Conservation (phyloP, 2,329 filamentous ascomycete species). For the Ceratocystis papillata region DNA sequence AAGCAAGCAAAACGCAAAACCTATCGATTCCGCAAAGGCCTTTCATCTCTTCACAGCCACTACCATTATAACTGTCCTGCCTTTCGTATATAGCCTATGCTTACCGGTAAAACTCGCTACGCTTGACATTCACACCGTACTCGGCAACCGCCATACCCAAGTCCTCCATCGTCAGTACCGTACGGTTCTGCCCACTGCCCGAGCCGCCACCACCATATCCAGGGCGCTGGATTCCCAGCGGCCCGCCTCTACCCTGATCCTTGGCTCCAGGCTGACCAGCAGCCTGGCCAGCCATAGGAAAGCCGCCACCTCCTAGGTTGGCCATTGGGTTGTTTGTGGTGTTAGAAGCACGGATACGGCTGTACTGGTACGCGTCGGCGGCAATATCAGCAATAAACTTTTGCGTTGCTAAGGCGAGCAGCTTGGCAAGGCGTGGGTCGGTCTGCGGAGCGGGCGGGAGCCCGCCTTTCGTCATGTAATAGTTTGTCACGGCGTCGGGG, state of each 20-base stretch:
- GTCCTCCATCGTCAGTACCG: conserved; percentile 97
- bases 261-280: conserved; percentile 45
- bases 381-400: conserved; percentile 98
- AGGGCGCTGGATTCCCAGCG: conserved; percentile 62
- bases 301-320: conserved; percentile 64
- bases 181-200: conserved; percentile 78
- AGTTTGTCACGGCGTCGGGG: conserved; percentile 91
- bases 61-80: neutral
- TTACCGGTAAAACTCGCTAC: conserved; percentile 89
- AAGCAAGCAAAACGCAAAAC: neutral
- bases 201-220: conserved; percentile 82
- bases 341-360: conserved; percentile 85
- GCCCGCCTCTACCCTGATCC: conserved; percentile 47
- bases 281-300: conserved; percentile 52
- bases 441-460: conserved; percentile 87
- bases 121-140: conserved; percentile 95
- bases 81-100: too few relatives aligned
- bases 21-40: neutral
- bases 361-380: conserved; percentile 95
- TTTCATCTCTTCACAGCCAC: neutral
- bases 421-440: conserved; percentile 77
- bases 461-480: conserved; percentile 93
- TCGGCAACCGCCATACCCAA: conserved; percentile 95
- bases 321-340: conserved; percentile 83
- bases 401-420: conserved; percentile 93